Conservation (phyloP, 306 rosid species). For the Prunus salicina region DNA sequence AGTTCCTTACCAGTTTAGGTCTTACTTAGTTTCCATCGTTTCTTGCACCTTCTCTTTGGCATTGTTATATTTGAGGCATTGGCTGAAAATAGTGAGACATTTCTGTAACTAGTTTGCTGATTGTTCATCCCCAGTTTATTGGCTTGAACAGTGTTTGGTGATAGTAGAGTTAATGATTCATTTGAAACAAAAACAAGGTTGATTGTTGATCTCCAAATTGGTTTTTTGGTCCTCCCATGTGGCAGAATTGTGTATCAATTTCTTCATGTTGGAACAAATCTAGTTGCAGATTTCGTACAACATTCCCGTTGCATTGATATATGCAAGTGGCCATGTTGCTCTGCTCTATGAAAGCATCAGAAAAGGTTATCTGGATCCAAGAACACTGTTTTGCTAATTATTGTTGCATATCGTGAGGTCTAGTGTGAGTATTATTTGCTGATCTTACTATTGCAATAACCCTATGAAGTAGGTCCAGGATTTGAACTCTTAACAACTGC, state of each 20-base stretch:
- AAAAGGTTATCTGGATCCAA: neutral
- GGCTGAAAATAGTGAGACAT: neutral
- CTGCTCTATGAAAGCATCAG: neutral
- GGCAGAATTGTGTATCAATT: neutral
- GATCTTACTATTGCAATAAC: too few relatives aligned
- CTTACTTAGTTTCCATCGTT: slow-evolving; percentile 11
- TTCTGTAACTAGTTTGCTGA: neutral
- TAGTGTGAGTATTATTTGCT: too few relatives aligned
- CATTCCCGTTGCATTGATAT: neutral
- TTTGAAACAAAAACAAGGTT: neutral
- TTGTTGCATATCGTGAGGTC: neutral
- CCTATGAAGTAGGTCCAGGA: too few relatives aligned
- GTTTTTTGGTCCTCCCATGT: neutral
- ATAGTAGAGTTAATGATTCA: neutral
- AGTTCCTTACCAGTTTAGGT: slow-evolving; percentile 12
- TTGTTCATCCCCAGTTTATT: neutral
- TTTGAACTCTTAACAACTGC: too few relatives aligned
- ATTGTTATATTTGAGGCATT: neutral
- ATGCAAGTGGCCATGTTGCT: neutral
- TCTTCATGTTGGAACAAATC: neutral
- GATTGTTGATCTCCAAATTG: neutral
- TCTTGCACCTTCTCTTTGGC: slow-evolving; percentile 4
- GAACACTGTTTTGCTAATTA: neutral
- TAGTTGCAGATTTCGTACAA: neutral
- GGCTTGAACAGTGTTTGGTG: slow-evolving; percentile 12